Base-by-base conservation (phyloP, 495 filamentous ascomycete species). In the Xylaria castorea region DNA sequence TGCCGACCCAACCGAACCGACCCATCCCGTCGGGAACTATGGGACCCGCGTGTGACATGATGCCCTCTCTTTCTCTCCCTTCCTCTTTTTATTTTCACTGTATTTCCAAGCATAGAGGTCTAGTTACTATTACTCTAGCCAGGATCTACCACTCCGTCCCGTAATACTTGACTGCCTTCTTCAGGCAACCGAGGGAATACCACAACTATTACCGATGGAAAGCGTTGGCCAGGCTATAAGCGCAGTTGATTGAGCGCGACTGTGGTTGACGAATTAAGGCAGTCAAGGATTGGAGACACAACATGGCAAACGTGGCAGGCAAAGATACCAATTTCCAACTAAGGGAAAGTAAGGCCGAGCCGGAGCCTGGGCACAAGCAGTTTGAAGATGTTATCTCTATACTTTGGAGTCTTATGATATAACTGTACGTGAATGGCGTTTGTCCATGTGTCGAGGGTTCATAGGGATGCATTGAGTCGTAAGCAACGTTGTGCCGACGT, bases 401-500 rank as follows among this genome's bases (percentile, higher is more conserved):
- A 1, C 22, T 44, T 50, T 53, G 20, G 20, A 9, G 46, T 27
- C 44, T 36, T 16, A 38, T 67, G 46, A 67, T 67, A 42, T 44
- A 42, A 27, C 44, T 34, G 27, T 42, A n/a, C 42, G 44, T 48
- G 18, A 16, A 50, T 48, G 42, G 42, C 27, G 32, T 51, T 67
- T 67, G n/a, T 20, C 27, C 64, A 53, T 67, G n/a, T 64, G 61
- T 34, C 27, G 38, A 34, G 63, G 63, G 30, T 50, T 46, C 27
- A 50, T n/a, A 30, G 42, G 40, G 14, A 20, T 48, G 42, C 63
- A 34, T 22, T 7, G 11, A 40, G 18, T 67, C 64, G 25, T 22
- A 66, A 42, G 40, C 42, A 67, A 53, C 46, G 25, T 67, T 32
- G 65, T 67, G 36, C 22, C 67, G 40, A 36, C n/a, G 44, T 62